Base-by-base conservation (phyloP, 306 rosid genomes). In the Fagus crenata region DNA sequence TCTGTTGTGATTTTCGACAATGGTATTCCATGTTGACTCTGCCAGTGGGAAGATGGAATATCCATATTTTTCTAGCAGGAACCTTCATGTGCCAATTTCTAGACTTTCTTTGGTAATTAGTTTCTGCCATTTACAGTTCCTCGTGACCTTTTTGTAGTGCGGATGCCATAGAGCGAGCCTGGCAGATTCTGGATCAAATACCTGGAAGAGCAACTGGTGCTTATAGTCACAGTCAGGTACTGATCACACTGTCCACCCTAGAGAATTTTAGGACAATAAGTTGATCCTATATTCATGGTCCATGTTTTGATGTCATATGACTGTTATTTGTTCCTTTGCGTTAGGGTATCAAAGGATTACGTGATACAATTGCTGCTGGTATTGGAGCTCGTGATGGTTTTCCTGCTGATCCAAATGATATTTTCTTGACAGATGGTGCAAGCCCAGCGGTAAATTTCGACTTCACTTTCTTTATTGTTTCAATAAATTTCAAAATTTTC, bases 161-260 rank as follows among this genome's bases (percentile, higher is more conserved):
- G 1, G 98, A 93, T 71, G 58, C 98, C 33, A 89, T 93, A 41
- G 87, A 85, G 70, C 85, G 96, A 84, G 93, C 97, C 69, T 89
- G 97, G 97, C 61, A 82, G 73, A 74, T 93, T 82, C 87, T 93
- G 67, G 93, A 91, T 75, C 93, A 86, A 85, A 93, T 93, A 82
- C 97, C 97, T 53, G 98, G 97, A 77, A 84, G 97, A 78, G 97
- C 97, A 73, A 89, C 96, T 42, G 97, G 98, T 67, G 98, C 98
- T 61, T 91, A 93, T 77, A 93, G 98, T 82, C 98, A 93, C 79
- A 93, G 97, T 82, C 96, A 90, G 93, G 98, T 90, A 77, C 63
- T 81, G 64, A 60, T 75, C 74, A 46, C 67, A 32, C 67, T 69
- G 49, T 71, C 64, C 33, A 56, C 64, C 55, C 2, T 40, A 65